These are phyloP conservation scores for Trichoderma cornu-damae DNA, from an alignment of 2,329 filamentous ascomycete species.

Conservation along the genomic window DNA sequence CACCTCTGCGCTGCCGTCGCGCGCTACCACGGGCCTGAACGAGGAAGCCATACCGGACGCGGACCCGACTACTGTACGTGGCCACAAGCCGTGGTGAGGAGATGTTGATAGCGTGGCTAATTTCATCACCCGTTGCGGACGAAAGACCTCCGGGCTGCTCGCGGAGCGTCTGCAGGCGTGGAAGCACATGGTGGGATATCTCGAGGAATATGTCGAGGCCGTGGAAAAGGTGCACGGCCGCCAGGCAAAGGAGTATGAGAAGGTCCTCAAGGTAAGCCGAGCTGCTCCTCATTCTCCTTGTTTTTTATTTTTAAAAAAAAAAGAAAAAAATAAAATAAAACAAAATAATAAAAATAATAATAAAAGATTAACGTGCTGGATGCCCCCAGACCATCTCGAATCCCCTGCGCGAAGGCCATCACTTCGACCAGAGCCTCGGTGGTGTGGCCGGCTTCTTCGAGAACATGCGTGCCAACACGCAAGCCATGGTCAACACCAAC, in stretches of 20 bases:
- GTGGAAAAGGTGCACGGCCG: constrained; percentile 81
- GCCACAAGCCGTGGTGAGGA: background rate
- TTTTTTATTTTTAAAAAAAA: no score
- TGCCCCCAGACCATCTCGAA: constrained; percentile 65
- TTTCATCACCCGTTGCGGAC: background rate
- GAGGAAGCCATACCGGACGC: constrained; percentile 56
- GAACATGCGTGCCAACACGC: constrained; percentile 87
- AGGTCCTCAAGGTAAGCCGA: constrained; percentile 67
- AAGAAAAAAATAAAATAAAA: no score
- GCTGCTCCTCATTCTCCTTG: background rate
- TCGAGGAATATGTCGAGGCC: constrained; percentile 82
- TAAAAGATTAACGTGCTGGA: background rate
- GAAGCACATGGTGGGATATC: constrained; percentile 88
- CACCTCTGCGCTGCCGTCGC: constrained; percentile 37
- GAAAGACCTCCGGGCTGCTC: constrained; percentile 73
- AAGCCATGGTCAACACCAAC: constrained; percentile 84
- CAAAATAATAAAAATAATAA: no score
- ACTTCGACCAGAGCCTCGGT: constrained; percentile 87
- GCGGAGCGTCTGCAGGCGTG: constrained; percentile 85
- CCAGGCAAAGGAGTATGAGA: constrained; percentile 92
- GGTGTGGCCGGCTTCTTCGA: constrained; percentile 89
- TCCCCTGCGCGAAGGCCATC: constrained; percentile 81
- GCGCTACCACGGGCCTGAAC: constrained; percentile 44
- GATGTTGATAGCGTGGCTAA: background rate
- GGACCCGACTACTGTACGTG: constrained; percentile 53